Percentiles rank a stretch among this genome's conserved stretches.
These are phyloP conservation scores for Pseudofabraea citricarpa DNA, from an alignment of 2,329 filamentous ascomycete genomes.

Conservation along the genomic window DNA sequence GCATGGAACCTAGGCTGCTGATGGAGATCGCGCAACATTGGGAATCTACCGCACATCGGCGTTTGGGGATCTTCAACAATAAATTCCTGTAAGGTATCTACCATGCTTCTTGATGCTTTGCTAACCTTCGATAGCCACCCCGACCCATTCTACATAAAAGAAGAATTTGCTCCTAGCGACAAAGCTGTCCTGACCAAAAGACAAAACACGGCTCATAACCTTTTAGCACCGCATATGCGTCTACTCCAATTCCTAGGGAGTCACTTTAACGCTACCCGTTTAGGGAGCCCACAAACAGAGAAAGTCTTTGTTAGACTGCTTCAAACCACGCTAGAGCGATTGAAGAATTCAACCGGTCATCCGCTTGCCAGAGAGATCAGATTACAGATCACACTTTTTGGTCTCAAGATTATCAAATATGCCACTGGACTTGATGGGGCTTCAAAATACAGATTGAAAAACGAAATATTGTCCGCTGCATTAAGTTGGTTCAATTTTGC, in stretches of 20 bases:
- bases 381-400: constrained; percentile 82
- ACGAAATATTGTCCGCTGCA: constrained; percentile 80
- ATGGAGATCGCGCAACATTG: constrained; percentile 86
- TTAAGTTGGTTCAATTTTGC: constrained; percentile 83
- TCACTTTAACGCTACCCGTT: constrained; percentile 89
- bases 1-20: constrained; percentile 79
- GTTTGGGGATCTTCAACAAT: constrained; percentile 76
- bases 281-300: constrained; percentile 78
- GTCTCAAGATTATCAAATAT: constrained; percentile 69
- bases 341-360: constrained; percentile 68
- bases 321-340: constrained; percentile 69
- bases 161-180: constrained; percentile 91
- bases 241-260: constrained; percentile 87
- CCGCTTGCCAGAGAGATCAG: constrained; percentile 89
- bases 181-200: constrained; percentile 67
- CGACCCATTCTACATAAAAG: constrained; percentile 85
- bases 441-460: constrained; percentile 78
- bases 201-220: constrained; percentile 74
- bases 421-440: constrained; percentile 60
- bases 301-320: constrained; percentile 78
- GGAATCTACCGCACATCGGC: constrained; percentile 76
- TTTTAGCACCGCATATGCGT: constrained; percentile 81
- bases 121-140: constrained; percentile 46
- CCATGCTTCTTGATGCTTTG: background rate
- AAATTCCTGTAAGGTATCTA: constrained; percentile 50